Conservation (phyloP, 164 flowering plant species). For the Vitis cinerea region DNA sequence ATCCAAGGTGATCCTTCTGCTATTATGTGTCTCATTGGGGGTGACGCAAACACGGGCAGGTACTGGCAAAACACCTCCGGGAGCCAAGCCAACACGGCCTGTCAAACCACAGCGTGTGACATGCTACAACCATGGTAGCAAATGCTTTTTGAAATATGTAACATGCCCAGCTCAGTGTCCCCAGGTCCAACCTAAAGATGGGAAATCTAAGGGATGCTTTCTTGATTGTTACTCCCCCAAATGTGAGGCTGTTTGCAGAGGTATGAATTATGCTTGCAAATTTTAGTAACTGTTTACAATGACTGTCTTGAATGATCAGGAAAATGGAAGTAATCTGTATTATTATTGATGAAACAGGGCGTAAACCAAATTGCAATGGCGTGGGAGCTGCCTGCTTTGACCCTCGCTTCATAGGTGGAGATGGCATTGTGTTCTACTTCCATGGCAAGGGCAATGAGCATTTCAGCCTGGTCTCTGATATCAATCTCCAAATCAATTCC, state of each 20-base stretch:
- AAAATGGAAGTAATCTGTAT: no score
- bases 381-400: no score
- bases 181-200: conserved; percentile 16
- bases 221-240: conserved; percentile 35
- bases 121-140: conserved; percentile 17
- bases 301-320: no score
- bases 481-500: no score
- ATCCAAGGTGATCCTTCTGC: conserved; percentile 6
- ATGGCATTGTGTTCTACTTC: no score
- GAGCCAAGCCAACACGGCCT: no score
- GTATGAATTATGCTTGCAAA: conserved; percentile 18
- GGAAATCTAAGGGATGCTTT: conserved; percentile 33
- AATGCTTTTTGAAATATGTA: conserved; percentile 22
- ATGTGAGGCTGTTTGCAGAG: conserved; percentile 38
- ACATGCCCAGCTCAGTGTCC: conserved; percentile 35
- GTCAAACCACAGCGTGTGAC: conserved; percentile 1
- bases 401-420: no score
- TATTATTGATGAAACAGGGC: no score
- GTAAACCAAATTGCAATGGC: no score
- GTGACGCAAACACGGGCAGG: conserved; percentile 9
- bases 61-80: not conserved
- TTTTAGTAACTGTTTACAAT: no score
- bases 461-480: no score
- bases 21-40: conserved; percentile 4
- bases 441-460: no score